phyloP scores from a whole-genome alignment of 139 green algal species.

The Chlamydomonas sphaeroides region DNA sequence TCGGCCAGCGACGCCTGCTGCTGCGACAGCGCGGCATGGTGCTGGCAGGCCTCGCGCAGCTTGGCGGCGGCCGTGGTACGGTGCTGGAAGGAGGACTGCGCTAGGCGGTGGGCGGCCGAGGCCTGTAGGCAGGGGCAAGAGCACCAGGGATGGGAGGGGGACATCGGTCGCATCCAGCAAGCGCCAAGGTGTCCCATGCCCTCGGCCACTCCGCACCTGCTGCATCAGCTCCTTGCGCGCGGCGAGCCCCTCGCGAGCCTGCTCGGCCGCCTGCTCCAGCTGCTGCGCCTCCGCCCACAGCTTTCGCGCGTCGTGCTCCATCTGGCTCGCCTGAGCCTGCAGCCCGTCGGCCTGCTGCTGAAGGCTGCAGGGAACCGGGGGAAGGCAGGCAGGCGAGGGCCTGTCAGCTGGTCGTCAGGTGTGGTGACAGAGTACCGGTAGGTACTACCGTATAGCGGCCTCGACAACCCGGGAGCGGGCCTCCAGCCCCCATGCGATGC shows the following conservation, averaged over 20 bases:
- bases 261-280: neutral
- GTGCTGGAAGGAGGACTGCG: neutral
- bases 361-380: neutral
- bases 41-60: neutral
- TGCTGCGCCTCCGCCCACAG: neutral
- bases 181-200: too few species aligned
- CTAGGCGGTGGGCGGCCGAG: neutral
- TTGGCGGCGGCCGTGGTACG: neutral
- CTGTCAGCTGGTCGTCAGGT: too few species aligned
- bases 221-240: neutral
- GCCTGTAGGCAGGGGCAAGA: too few species aligned
- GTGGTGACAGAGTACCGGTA: too few species aligned
- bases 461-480: too few species aligned
- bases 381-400: too few species aligned
- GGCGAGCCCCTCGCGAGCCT: neutral
- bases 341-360: conserved; percentile 29
- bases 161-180: too few species aligned
- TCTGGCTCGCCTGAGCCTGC: neutral
- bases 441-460: too few species aligned
- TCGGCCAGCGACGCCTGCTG: neutral
- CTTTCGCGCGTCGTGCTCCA: conserved; percentile 6
- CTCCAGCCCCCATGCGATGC: too few species aligned
- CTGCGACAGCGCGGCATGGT: neutral
- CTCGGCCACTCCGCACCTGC: too few species aligned
- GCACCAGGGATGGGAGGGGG: too few species aligned